Evolutionary conservation across 768 basidiomycete genomes (phyloP), one percentile per base, ranked within the genome.

Genomic region (Russula brevipes): DNA sequence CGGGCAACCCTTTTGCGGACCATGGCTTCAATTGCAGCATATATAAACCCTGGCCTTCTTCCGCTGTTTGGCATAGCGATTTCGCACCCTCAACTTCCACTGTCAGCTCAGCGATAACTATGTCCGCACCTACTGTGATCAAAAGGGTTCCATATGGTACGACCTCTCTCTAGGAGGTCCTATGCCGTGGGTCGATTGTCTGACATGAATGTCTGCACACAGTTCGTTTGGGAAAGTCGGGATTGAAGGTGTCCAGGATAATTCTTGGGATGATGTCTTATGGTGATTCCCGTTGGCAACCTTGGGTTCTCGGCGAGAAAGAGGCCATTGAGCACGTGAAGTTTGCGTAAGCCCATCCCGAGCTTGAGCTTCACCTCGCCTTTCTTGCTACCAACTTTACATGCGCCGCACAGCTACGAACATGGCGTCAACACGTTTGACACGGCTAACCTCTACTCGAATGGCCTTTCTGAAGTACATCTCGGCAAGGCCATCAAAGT

Each of bases 201-300:
- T n/a, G n/a, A n/a, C n/a, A n/a, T n/a, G 30, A 46, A 39, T 19
- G 47, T 9, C 35, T 14, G 6, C 41, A 69, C n/a, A n/a, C n/a
- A n/a, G 70, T 70, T 19, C 69, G 73, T 38, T 69, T 73, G 11
- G 78, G 78, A 30, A 83, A 79, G 5, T 84, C 82, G 0, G 86
- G 85, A 3, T 72, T 85, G 46, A 82, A 87, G 70, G 80, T 88
- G 0, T 87, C 85, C 31, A 82, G 79, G 72, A 77, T 87, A 54
- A 85, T 88, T 45, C 75, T 88, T 0, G 87, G 86, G 1, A 80
- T 78, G 44, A 84, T 85, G 85, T 75, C 77, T n/a, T 86, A 85
- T 66, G 85, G 81, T 31, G 70, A 70, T 10, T 16, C 67, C 3
- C 55, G 61, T 42, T 73, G 73, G 68, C 61, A 71, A 46, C 60